A percentile compares a stretch with the other conserved stretches of the same genome.
Evolutionary conservation across 176 grass and related monocot species (phyloP).

Genomic region (Juncus inflexus): DNA sequence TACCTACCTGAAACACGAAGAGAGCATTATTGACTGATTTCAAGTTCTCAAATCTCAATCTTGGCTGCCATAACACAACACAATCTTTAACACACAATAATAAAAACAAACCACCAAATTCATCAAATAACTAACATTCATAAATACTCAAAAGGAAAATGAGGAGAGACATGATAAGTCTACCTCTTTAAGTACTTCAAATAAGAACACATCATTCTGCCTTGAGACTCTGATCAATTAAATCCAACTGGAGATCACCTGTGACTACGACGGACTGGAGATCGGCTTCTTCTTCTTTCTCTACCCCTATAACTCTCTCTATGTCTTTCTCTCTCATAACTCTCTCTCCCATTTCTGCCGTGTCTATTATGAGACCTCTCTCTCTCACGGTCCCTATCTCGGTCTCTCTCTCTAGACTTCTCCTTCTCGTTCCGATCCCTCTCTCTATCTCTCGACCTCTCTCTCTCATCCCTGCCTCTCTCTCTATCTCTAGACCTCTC

Average conservation of each 20-base stretch:
- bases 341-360: constrained; percentile 69
- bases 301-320: constrained; percentile 42
- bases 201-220: constrained; percentile 50
- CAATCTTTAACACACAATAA: constrained; percentile 42
- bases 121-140: constrained; percentile 19
- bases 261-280: constrained; percentile 61
- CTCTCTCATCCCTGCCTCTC: constrained; percentile 55
- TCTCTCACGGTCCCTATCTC: constrained; percentile 45
- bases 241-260: constrained; percentile 53
- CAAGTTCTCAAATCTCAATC: constrained; percentile 32
- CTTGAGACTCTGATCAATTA: constrained; percentile 28
- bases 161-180: constrained; percentile 43
- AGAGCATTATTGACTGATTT: constrained; percentile 69
- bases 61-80: constrained; percentile 72
- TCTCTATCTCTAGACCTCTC: constrained; percentile 47
- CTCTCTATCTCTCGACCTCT: constrained; percentile 60
- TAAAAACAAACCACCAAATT: constrained; percentile 40
- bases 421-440: constrained; percentile 53
- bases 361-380: constrained; percentile 44
- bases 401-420: constrained; percentile 47
- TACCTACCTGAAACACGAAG: constrained; percentile 76
- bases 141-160: constrained; percentile 39
- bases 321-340: constrained; percentile 48
- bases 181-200: constrained; percentile 78
- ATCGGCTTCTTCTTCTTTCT: constrained; percentile 64